Evolutionary conservation across 2,329 filamentous ascomycete species (phyloP).

Genomic region (Coniochaeta sp.): DNA sequence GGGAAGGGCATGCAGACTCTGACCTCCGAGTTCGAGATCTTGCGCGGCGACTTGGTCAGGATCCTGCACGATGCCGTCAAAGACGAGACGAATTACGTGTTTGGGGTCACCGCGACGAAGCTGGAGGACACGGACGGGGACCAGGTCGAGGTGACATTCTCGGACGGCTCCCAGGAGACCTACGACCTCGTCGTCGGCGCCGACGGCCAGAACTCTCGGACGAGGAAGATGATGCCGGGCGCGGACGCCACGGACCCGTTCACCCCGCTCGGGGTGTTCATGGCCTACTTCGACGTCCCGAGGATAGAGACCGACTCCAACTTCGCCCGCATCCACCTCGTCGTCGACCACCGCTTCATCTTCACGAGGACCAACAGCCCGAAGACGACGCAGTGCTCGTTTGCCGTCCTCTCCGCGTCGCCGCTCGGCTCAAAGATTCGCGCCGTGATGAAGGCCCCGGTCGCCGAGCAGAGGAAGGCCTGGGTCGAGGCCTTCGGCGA

Average conservation of each 20-base stretch:
- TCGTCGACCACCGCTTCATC: conserved; percentile 23
- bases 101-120: conserved; percentile 15
- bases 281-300: conserved; percentile 26
- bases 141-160: conserved; percentile 25
- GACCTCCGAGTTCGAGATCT: conserved; percentile 52
- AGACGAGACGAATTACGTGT: conserved; percentile 17
- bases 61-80: conserved; percentile 37
- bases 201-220: conserved; percentile 43
- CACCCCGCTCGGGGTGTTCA: conserved; percentile 12
- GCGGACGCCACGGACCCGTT: conserved; percentile 12
- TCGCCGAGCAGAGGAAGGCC: conserved; percentile 29
- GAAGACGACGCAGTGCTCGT: conserved; percentile 28
- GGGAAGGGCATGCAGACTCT: conserved; percentile 35
- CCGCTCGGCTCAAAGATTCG: conserved; percentile 15
- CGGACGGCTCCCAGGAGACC: conserved; percentile 29
- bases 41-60: conserved; percentile 47
- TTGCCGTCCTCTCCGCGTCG: conserved; percentile 21
- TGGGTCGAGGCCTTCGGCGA: conserved; percentile 30
- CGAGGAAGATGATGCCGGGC: conserved; percentile 29
- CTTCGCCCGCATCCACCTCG: conserved; percentile 8
- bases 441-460: conserved; percentile 11
- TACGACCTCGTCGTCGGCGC: conserved; percentile 48
- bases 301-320: conserved; percentile 10
- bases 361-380: conserved; percentile 30
- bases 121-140: conserved; percentile 17